Evolutionary conservation across 164 flowering plant species (phyloP), one percentile per base, ranked within the genome.

Genomic region (Houttuynia cordata): DNA sequence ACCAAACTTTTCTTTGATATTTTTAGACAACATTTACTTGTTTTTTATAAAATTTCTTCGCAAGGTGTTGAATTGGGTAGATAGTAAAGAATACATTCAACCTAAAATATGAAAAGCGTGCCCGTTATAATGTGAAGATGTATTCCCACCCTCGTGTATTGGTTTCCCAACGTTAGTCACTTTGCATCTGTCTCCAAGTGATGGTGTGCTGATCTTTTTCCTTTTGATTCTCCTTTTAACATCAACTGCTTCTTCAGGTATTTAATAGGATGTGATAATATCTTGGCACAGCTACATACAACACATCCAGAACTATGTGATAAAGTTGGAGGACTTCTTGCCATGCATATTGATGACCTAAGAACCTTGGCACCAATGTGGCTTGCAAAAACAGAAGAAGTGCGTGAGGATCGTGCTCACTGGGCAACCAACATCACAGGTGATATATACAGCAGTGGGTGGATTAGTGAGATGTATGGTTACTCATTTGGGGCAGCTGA

Each of bases 401-500:
- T 88, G 10, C 79, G 97, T 7, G 88, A 81, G 72, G 99, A 94
- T 72, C 83, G 71, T 62, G 96, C 87, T 68, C 99, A 94, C 69
- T 91, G 99, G 99, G 76, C 77, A 51, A 91, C 88, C 63, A 94
- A 94, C 70, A 65, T 86, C 60, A 94, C 97, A 51, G 99, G 99
- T 60, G 99, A 94, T 63, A 83, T 90, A 64, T 91, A 88, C 76
- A 91, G 83, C 12, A 68, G 76, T 67, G 99, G 99, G n/a, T 94
- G 99, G 99, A 94, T 94, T 54, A 94, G 99, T 68, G 99, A 94
- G 74, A 94, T 94, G 99, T 94, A 94, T 74, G 99, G 99, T 51
- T 94, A 94, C 75, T 91, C 99, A 51, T 94, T 94, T 76, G 99
- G 96, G 70, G 99, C 97, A 19, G 91, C 99, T 59, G 97, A 94